Evolutionary conservation across 2,329 filamentous ascomycete species (phyloP).

Genomic region (Apiospora arundinis): DNA sequence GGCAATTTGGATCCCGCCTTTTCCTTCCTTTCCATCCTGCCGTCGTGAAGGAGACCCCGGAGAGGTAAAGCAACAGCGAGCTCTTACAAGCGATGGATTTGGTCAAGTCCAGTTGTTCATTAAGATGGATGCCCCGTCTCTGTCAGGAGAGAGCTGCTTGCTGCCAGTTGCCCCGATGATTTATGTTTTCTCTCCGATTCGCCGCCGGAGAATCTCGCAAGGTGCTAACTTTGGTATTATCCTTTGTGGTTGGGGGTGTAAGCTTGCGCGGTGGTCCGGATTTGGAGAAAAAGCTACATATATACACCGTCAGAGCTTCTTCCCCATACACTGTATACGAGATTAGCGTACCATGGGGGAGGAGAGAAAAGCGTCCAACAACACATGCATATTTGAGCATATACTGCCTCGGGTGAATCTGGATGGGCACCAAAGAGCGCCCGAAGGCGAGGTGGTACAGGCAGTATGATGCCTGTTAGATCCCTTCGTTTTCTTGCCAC

Average conservation of each 20-base stretch:
- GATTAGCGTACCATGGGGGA: background rate
- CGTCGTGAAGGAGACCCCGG: background rate
- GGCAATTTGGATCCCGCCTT: slow-evolving; percentile 7
- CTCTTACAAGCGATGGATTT: background rate
- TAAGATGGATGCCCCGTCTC: background rate
- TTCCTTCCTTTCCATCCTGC: slow-evolving; percentile 9
- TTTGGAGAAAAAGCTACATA: background rate
- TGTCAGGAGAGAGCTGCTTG: background rate
- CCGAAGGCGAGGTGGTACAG: background rate
- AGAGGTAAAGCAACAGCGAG: background rate
- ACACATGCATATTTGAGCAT: background rate
- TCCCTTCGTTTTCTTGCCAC: background rate
- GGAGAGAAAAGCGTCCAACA: background rate
- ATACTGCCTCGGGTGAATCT: background rate
- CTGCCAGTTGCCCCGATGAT: background rate
- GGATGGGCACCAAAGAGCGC: background rate
- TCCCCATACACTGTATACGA: background rate
- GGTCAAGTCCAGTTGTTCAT: background rate
- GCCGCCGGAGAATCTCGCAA: background rate
- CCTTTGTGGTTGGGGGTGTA: slow-evolving; percentile 4
- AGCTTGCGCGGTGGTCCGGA: slow-evolving; percentile 7
- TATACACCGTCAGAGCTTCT: slow-evolving; percentile 17
- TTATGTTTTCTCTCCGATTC: background rate
- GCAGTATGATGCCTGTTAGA: background rate
- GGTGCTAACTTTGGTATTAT: slow-evolving; percentile 7